Evolutionary conservation across 2,329 filamentous ascomycete species (phyloP), one percentile per base, ranked within the genome.

Genomic region (Trichoderma polysporum): DNA sequence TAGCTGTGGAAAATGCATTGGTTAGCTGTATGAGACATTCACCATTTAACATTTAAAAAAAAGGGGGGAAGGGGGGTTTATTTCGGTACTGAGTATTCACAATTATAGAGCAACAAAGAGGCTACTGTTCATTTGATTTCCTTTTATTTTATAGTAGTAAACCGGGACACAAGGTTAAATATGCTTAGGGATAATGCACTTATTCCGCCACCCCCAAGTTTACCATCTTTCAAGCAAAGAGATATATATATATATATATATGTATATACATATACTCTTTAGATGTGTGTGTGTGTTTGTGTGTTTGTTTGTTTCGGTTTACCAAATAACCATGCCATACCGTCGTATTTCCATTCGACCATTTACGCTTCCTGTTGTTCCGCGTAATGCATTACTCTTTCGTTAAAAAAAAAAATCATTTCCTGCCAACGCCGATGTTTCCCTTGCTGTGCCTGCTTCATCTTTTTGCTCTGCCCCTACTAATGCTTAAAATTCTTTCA

Each of bases 351-450:
- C 53, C 53, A 50, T 39, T 57, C 62, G 45, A 49, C 53, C 41
- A 58, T 41, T 37, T 50, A 65, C 62, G 62, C 62, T 65, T 65
- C 31, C 62, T 65, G 62, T 65, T 58, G 52, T 31, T 58, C 62
- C 53, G 62, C 62, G 62, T 49, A 58, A 49, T 58, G 29, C 29
- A 50, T 39, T 57, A 31, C 41, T 65, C 53, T 37, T 45, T 57
- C 62, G 22, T 52, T 13, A 50, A 6, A 57, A 39, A 29, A 27
- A 52, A 50, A 50, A 19, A 31, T 31, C 13, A 41, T 27, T 57
- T 39, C 53, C 25, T 39, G 22, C 13, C 19, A 65, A 65, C 62
- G 62, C 62, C 62, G n/a, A 13, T 29, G 25, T 50, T 47, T 22
- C 27, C 59, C 39, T 45, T 64, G 60, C 60, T 54, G 35, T 64